Percentiles rank a stretch among this genome's conserved stretches.
Conservation (phyloP, 257 asterid genomes). For the Vinca minor region DNA sequence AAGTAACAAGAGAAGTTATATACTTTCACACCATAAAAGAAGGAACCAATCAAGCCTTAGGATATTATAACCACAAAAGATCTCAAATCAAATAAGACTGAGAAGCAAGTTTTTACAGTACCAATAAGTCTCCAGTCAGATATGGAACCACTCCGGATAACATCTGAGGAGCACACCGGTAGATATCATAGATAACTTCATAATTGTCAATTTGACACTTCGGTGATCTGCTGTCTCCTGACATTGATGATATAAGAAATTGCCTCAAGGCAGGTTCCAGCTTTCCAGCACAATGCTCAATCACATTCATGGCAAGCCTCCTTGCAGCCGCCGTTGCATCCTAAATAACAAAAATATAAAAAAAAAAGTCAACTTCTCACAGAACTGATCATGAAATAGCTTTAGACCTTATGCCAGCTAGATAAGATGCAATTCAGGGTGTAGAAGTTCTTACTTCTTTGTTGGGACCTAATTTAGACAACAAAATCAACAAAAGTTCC, state of each 20-base stretch:
- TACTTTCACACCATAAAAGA: too few species aligned
- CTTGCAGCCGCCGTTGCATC: constrained; percentile 60
- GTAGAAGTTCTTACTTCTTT: constrained; percentile 39
- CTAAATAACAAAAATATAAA: constrained; percentile 32
- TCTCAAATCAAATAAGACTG: constrained; percentile 6
- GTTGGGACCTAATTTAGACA: constrained; percentile 74
- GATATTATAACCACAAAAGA: not conserved
- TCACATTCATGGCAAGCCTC: constrained; percentile 79
- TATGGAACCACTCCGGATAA: constrained; percentile 86
- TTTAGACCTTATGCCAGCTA: constrained; percentile 11
- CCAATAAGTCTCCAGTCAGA: constrained; percentile 97
- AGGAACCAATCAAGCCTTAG: not conserved
- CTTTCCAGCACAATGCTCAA: constrained; percentile 67
- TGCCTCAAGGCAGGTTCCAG: constrained; percentile 81
- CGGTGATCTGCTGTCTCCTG: constrained; percentile 61
- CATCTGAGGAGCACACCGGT: constrained; percentile 70
- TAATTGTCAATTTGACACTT: constrained; percentile 58
- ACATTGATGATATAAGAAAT: constrained; percentile 77
- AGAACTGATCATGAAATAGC: constrained; percentile 10
- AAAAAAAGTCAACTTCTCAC: constrained; percentile 12
- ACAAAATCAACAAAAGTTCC: constrained; percentile 53
- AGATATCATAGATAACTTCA: constrained; percentile 69
- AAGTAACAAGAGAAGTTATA: not conserved
- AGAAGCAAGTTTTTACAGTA: constrained; percentile 26
- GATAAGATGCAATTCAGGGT: not conserved